Percentiles rank a stretch among this genome's conserved stretches.
These are phyloP conservation scores for Podospora didyma DNA, from an alignment of 495 filamentous ascomycete species.

Conservation along the genomic window DNA sequence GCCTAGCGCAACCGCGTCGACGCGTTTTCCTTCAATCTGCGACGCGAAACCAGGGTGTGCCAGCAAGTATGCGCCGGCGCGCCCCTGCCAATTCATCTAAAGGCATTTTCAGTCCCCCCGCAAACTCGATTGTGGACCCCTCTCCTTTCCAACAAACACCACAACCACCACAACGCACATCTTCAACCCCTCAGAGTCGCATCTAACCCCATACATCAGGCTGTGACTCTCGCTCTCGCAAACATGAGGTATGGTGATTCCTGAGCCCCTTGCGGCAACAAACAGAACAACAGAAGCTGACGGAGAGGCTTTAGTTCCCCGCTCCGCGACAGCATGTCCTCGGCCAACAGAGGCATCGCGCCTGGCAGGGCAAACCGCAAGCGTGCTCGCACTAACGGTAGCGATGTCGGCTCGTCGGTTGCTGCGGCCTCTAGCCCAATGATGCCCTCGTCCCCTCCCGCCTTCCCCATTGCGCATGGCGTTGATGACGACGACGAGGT, in stretches of 20 bases:
- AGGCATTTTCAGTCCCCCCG: constrained; percentile 8
- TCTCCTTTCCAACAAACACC: constrained; percentile 2
- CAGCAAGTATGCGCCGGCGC: background rate
- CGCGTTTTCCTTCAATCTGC: constrained; percentile 19
- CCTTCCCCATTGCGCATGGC: constrained; percentile 50
- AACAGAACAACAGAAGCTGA: background rate
- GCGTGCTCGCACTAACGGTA: constrained; percentile 74
- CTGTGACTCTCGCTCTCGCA: constrained; percentile 1
- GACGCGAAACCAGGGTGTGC: constrained; percentile 21
- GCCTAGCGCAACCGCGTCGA: constrained; percentile 26
- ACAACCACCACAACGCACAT: constrained; percentile 5
- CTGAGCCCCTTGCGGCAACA: no score
- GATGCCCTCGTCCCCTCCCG: constrained; percentile 47
- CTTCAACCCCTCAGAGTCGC: background rate
- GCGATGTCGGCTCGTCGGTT: constrained; percentile 60
- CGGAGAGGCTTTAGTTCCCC: constrained; percentile 57
- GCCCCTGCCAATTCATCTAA: constrained; percentile 5
- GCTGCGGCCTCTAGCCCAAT: constrained; percentile 56
- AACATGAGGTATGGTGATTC: constrained; percentile 34
- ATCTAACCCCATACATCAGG: background rate
- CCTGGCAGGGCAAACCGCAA: constrained; percentile 62
- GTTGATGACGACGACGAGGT: constrained; percentile 67
- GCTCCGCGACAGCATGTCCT: constrained; percentile 75
- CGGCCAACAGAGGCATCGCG: constrained; percentile 74
- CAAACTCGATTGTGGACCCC: background rate